Evolutionary conservation across 192 early-diverging fungal species (phyloP), one percentile per base, ranked within the genome.

Genomic region (Backusella mclennaniae): DNA sequence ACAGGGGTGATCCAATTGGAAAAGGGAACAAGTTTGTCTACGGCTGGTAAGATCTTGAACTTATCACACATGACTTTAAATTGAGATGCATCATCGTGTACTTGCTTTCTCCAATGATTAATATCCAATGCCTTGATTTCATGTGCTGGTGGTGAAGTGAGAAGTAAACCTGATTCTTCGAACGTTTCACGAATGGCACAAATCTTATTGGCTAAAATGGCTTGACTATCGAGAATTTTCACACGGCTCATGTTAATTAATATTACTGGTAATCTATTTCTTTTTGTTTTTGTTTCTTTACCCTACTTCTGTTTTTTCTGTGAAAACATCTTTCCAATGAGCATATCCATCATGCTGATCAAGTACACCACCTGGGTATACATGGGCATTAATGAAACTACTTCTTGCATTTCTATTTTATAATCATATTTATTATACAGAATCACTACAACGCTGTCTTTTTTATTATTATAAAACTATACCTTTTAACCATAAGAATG

Each of bases 121-220:
- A 78, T 71, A 67, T 80, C 81, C 29, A 78, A 44, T 8, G 75
- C 73, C 4, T 59, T 49, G 1, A 81, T 38, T 6, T 75, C 38
- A 21, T 76, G 41, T 0, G 76, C 74, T 9, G 77, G 76, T 35
- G 88, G 78, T 7, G 84, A 75, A n/a, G 84, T 77, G 9, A 96
- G 78, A 19, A 90, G 74, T 26, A 95, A 75, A 0, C 93, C 93
- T 19, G 89, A 89, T 76, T 96, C 95, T 79, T 96, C 95, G 77
- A 89, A 92, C 0, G 95, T 94, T 79, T 96, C 92, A 49, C 93
- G 88, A 21, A 93, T 81, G 1, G 93, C 93, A 70, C 91, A 93
- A 17, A 89, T 81, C 35, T 83, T 85, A 70, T 82, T 84, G 29
- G 85, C 78, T 21, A 86, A 77, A 15, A 59, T 56, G 4, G 53